Conservation (phyloP, 805 yeast genomes). For the Yamadazyma kitorensis region DNA sequence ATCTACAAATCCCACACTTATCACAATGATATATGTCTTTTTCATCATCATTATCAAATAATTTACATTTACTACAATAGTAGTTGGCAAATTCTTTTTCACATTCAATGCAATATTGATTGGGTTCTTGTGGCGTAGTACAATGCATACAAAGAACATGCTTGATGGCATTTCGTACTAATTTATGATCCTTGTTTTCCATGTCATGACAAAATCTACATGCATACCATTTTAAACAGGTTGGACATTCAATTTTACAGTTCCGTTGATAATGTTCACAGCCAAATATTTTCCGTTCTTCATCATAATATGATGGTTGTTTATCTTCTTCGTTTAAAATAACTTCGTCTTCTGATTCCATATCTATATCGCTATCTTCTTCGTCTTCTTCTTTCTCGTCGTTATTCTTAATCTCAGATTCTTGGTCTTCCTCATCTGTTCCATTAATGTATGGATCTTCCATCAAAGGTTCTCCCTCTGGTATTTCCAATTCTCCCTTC, state of each 20-base stretch:
- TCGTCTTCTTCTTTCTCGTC: constrained; percentile 5
- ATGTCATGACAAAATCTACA: constrained; percentile 87
- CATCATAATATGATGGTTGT: constrained; percentile 46
- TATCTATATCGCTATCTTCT: constrained; percentile 7
- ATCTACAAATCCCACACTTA: constrained; percentile 87
- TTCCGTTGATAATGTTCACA: constrained; percentile 81
- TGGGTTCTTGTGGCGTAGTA: constrained; percentile 69
- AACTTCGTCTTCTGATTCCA: constrained; percentile 38
- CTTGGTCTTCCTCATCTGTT: neutral
- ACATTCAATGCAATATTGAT: constrained; percentile 67
- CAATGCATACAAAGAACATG: constrained; percentile 84
- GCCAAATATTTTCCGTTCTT: constrained; percentile 52
- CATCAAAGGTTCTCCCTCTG: neutral
- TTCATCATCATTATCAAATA: constrained; percentile 75
- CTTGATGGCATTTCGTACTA: constrained; percentile 52
- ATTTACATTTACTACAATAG: constrained; percentile 72
- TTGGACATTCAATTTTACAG: constrained; percentile 79
- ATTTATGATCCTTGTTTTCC: constrained; percentile 55
- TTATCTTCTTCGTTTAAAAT: constrained; percentile 47
- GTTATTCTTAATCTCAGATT: constrained; percentile 13
- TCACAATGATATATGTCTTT: constrained; percentile 90
- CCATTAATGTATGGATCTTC: neutral
- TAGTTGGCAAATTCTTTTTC: constrained; percentile 66
- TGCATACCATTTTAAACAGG: constrained; percentile 70
- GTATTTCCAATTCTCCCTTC: constrained; percentile 1